These are phyloP conservation scores for Erysimum cheiri DNA, from an alignment of 441 rosid species.

Conservation along the genomic window DNA sequence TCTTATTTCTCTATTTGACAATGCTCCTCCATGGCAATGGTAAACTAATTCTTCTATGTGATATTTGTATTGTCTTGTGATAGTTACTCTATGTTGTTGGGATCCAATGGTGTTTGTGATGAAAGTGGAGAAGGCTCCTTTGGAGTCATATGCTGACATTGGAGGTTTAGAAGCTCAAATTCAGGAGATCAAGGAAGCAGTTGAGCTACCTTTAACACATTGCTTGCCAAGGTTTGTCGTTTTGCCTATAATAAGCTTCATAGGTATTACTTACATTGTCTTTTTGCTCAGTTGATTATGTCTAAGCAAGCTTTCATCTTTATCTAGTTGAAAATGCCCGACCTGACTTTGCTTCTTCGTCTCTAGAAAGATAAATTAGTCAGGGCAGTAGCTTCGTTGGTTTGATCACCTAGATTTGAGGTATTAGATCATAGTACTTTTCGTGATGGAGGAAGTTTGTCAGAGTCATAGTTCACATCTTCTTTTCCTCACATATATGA, in stretches of 20 bases:
- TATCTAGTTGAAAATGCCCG: background rate
- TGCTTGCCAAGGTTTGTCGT: constrained; percentile 83
- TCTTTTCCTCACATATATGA: no score
- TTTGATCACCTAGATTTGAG: constrained; percentile 12
- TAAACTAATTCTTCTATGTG: background rate
- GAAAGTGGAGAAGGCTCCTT: constrained; percentile 98
- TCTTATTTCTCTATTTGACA: background rate
- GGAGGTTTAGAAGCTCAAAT: constrained; percentile 97
- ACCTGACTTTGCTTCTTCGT: background rate
- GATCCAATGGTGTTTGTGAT: constrained; percentile 97
- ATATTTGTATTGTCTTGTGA: background rate
- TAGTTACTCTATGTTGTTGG: constrained; percentile 95
- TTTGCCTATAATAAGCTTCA: background rate
- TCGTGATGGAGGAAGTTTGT: background rate
- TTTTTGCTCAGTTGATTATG: background rate
- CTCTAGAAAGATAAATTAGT: background rate
- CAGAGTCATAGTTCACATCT: no score
- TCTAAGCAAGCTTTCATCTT: background rate
- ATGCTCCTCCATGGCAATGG: background rate
- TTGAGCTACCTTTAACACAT: constrained; percentile 92
- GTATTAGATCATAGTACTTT: background rate
- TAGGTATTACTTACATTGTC: background rate
- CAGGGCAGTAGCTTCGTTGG: background rate
- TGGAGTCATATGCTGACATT: constrained; percentile 96
- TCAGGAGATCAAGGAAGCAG: constrained; percentile 96